Percentiles rank a stretch among this genome's conserved stretches.
Conservation (phyloP, 805 yeast species). For the Saccharomyces paradoxus region DNA sequence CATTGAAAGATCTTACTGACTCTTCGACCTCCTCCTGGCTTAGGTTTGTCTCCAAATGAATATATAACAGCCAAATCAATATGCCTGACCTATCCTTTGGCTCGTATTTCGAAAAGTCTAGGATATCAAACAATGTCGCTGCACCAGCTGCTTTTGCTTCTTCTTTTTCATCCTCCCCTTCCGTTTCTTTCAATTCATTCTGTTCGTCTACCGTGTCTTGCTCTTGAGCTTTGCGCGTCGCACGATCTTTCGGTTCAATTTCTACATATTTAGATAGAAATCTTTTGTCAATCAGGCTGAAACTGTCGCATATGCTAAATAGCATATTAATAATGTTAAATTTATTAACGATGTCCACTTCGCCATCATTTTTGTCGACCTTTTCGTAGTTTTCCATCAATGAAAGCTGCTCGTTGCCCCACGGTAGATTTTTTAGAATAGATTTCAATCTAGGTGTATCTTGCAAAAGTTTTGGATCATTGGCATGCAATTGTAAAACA, state of each 20-base stretch:
- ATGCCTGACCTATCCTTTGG: conserved; percentile 63
- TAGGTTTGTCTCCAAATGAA: conserved; percentile 68
- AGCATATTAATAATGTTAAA: conserved; percentile 70
- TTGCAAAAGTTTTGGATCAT: conserved; percentile 66
- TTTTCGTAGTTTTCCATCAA: conserved; percentile 67
- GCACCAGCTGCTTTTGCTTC: conserved; percentile 14
- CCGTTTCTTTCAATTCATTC: conserved; percentile 8
- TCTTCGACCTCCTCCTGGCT: conserved; percentile 38
- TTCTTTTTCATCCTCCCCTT: conserved; percentile 4
- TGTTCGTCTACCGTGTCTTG: neutral
- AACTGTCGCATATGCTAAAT: conserved; percentile 62
- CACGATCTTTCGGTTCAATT: conserved; percentile 12
- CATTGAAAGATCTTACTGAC: conserved; percentile 17
- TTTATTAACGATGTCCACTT: conserved; percentile 35
- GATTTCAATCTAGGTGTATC: conserved; percentile 92
- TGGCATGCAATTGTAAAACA: conserved; percentile 51
- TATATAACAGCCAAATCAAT: conserved; percentile 76
- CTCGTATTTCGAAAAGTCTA: conserved; percentile 52
- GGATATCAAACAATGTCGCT: conserved; percentile 62
- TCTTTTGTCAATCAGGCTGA: conserved; percentile 40
- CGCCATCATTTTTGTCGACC: conserved; percentile 39
- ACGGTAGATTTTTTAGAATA: conserved; percentile 50
- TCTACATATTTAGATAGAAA: conserved; percentile 19
- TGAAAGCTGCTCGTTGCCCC: conserved; percentile 23
- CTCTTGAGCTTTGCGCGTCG: conserved; percentile 3